Evolutionary conservation across 2,329 filamentous ascomycete genomes (phyloP), one percentile per base, ranked within the genome.

Genomic region (Verticillium nonalfalfae): DNA sequence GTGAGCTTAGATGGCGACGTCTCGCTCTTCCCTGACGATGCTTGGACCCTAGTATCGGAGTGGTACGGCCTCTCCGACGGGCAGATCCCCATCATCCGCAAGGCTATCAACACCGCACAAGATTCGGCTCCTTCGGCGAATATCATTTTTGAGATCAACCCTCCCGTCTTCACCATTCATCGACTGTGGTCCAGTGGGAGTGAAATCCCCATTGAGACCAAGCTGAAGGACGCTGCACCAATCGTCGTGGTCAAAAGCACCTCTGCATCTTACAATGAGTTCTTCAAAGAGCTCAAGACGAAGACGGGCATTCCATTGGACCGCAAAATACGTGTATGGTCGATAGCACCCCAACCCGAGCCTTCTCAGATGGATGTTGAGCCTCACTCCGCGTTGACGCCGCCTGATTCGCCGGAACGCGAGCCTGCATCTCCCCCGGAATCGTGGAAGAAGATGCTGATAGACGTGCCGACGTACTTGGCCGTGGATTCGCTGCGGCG

Each of bases 101-200:
- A 83, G 66, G 93, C 90, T 40, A 90, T 94, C 74, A 90, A 97
- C 73, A 93, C 89, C 33, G 83, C 87, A 7, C 78, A 81, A 1
- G 82, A 85, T 50, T 81, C 81, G 2, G 70, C 76, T n/a, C 75
- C 76, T 15, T 69, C 76, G 3, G 78, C 85, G 45, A 91, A 96
- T 65, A 77, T 97, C 56, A 80, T 90, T 68, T 96, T 90, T 72
- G 95, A 98, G 75, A 80, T 92, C 50, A 86, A 93, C 69, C 95
- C 93, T 4, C 92, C 91, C 0, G 81, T 97, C 54, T 91, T 97
- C 72, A 91, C 88, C 1, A 81, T 98, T 63, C 87, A 96, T 70
- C 92, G 94, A 66, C 79, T 98, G 1, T 88, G 87, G 72, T 85
- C 85, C 2, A 78, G 82, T 18, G 76, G 81, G 59, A 87, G 81